Conservation (phyloP, 352 stramenopile species). For the Phytophthora pistaciae region DNA sequence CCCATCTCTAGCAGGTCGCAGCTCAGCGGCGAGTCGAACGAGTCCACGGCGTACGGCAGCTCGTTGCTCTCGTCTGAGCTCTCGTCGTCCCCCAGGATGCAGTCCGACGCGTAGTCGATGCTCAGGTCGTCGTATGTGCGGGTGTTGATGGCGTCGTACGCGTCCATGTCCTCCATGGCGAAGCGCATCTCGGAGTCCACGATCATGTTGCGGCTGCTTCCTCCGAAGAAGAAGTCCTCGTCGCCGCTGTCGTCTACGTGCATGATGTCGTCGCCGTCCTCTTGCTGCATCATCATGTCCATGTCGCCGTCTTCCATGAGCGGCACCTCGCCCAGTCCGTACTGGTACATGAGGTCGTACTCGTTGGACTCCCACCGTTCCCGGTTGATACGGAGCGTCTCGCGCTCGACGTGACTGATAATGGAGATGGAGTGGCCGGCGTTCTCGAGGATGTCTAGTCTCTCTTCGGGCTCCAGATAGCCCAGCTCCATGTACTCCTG, state of each 20-base stretch:
- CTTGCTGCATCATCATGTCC: constrained; percentile 56
- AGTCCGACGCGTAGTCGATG: constrained; percentile 76
- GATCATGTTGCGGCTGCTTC: constrained; percentile 47
- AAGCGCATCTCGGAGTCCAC: constrained; percentile 68
- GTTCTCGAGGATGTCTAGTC: constrained; percentile 77
- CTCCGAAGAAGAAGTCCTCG: constrained; percentile 63
- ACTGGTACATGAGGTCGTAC: constrained; percentile 88
- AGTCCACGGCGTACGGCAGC: constrained; percentile 71
- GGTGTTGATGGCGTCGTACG: constrained; percentile 65
- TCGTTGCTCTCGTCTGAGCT: constrained; percentile 64
- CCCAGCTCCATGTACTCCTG: constrained; percentile 88
- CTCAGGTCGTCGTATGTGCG: constrained; percentile 71
- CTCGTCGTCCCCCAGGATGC: constrained; percentile 69
- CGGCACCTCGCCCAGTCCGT: constrained; percentile 69
- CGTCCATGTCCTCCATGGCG: constrained; percentile 79
- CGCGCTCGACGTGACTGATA: constrained; percentile 74
- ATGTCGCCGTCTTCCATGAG: constrained; percentile 67
- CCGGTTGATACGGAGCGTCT: constrained; percentile 78
- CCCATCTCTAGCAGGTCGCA: constrained; percentile 70
- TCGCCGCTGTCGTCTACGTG: constrained; percentile 60
- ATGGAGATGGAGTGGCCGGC: constrained; percentile 70
- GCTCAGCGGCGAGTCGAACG: constrained; percentile 59
- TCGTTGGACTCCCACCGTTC: constrained; percentile 89
- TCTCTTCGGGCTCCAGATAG: constrained; percentile 83
- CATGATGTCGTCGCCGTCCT: constrained; percentile 58